These are phyloP conservation scores for Fusarium sp. DNA, from an alignment of 2,329 filamentous ascomycete genomes.

Conservation along the genomic window DNA sequence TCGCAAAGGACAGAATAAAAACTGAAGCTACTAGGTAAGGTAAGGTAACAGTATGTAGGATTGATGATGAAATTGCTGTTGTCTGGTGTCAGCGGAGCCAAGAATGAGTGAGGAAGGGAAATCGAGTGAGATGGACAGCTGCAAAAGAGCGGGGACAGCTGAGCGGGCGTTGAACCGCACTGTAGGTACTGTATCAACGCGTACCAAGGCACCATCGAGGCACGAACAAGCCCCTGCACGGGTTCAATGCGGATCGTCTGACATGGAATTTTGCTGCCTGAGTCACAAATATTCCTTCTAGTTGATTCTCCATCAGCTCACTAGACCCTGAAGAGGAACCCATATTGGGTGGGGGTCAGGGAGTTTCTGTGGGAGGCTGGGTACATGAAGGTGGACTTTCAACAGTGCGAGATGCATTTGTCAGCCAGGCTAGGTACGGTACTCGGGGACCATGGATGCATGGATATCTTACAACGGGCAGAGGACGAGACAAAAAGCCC, in stretches of 20 bases:
- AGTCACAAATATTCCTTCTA: constrained; percentile 53
- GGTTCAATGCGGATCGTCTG: constrained; percentile 16
- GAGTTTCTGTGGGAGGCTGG: constrained; percentile 27
- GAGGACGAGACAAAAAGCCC: constrained; percentile 35
- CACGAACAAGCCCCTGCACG: not conserved
- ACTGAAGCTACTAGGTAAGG: constrained; percentile 25
- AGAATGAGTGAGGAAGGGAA: constrained; percentile 22
- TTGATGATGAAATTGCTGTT: constrained; percentile 46
- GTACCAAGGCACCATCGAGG: constrained; percentile 1
- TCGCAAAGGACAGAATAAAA: constrained; percentile 22
- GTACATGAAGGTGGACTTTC: not conserved
- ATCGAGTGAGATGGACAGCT: constrained; percentile 20
- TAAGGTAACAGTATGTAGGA: constrained; percentile 38
- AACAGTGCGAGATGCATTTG: constrained; percentile 47
- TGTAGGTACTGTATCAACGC: constrained; percentile 25
- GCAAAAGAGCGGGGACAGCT: constrained; percentile 26
- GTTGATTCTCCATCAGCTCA: constrained; percentile 44
- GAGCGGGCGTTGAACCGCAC: constrained; percentile 28
- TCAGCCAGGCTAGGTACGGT: constrained; percentile 42
- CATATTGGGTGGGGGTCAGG: constrained; percentile 24
- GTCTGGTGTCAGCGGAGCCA: constrained; percentile 41
- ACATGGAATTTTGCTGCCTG: constrained; percentile 52
- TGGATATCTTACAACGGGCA: constrained; percentile 27
- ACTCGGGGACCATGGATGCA: constrained; percentile 13
- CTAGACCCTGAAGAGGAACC: constrained; percentile 24